Conservation (phyloP, 2,329 filamentous ascomycete genomes). For the Botrytis hyacinthi region DNA sequence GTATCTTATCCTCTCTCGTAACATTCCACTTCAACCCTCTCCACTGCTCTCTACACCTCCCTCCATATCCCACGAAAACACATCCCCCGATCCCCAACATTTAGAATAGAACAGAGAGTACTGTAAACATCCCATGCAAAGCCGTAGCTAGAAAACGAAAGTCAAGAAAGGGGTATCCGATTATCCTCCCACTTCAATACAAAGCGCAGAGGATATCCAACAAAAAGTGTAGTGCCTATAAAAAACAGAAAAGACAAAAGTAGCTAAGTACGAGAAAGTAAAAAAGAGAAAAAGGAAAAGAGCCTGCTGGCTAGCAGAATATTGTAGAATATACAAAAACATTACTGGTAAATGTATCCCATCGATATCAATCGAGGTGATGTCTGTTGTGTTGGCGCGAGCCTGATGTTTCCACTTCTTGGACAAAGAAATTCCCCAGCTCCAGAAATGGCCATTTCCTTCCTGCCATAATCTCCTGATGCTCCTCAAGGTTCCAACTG, state of each 20-base stretch:
- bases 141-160: neutral
- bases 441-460: neutral
- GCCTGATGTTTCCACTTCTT: constrained; percentile 2
- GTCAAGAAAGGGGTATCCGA: constrained; percentile 11
- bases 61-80: neutral
- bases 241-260: constrained; percentile 1
- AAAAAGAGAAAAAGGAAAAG: neutral
- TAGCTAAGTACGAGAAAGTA: constrained; percentile 5
- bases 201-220: constrained; percentile 11
- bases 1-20: neutral
- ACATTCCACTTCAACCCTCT: neutral
- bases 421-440: neutral
- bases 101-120: constrained; percentile 5
- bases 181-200: neutral
- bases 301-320: constrained; percentile 1
- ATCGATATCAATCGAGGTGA: neutral
- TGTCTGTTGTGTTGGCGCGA: neutral
- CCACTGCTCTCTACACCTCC: neutral
- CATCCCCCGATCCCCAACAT: neutral
- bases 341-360: neutral
- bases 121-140: neutral
- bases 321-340: constrained; percentile 9
- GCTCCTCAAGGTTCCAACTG: neutral
- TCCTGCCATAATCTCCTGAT: neutral
- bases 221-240: neutral